Evolutionary conservation across 164 flowering plant genomes (phyloP).

Genomic region (Macadamia tetraphylla): DNA sequence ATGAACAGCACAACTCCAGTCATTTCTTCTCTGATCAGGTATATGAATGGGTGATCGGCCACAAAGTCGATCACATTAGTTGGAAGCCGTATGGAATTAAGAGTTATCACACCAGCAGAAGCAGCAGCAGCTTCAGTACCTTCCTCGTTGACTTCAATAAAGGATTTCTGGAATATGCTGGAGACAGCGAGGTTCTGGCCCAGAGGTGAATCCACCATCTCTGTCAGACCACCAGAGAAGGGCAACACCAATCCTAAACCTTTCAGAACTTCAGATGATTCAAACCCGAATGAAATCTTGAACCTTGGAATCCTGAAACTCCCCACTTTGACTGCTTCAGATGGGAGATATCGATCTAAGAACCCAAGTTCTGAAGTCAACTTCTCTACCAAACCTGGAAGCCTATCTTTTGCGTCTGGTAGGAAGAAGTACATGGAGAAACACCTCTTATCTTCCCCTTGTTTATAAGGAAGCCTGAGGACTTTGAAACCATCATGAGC

Average conservation of each 20-base stretch:
- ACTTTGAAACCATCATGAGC: constrained; percentile 58
- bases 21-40: constrained; percentile 55
- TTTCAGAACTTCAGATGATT: constrained; percentile 46
- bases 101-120: constrained; percentile 29
- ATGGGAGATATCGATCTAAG: constrained; percentile 43
- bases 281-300: constrained; percentile 62
- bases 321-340: constrained; percentile 35
- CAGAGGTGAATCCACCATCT: constrained; percentile 59
- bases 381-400: constrained; percentile 46
- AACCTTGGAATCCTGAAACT: constrained; percentile 60
- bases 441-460: constrained; percentile 50
- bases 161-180: constrained; percentile 53
- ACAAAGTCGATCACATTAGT: constrained; percentile 41
- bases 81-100: too few relatives aligned
- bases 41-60: constrained; percentile 76
- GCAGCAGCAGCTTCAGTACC: constrained; percentile 80
- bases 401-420: constrained; percentile 61
- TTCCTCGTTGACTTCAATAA: constrained; percentile 73
- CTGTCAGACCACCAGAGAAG: constrained; percentile 47
- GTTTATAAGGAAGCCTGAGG: constrained; percentile 52
- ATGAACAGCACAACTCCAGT: constrained; percentile 56
- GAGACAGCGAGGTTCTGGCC: constrained; percentile 40
- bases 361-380: constrained; percentile 41
- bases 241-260: constrained; percentile 48
- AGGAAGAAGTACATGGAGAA: constrained; percentile 72